Base-by-base conservation (phyloP, 495 filamentous ascomycete genomes). In the Penicillium longicatenatum region DNA sequence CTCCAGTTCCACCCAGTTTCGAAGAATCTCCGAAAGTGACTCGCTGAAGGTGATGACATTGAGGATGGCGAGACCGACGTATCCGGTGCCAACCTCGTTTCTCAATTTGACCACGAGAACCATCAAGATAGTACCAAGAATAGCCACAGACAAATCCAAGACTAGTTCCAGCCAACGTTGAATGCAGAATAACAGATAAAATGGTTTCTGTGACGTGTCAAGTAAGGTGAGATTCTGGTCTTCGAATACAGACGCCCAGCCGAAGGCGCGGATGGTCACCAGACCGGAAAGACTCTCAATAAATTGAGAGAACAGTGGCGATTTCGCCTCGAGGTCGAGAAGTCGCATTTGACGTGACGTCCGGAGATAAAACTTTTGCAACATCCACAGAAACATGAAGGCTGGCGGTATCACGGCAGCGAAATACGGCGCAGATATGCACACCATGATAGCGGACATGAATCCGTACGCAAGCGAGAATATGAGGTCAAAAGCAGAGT, bases 261-360 rank as follows among this genome's bases (percentile, higher is more conserved):
- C 75, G 47, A 83, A 82, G 3, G 78, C 69, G n/a, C 80, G 75
- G 37, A 85, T 78, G 0, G 79, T 83, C 8, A 65, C 58, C 4
- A 80, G 55, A 1, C 82, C 75, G 8, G 65, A 59, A 2, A 74
- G 22, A 0, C 66, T 70, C 48, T 86, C 84, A 6, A 79, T 58
- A 47, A 86, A 82, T 12, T 74, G 72, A 0, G 79, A 73, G 47
- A 75, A 82, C 0, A 85, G 65, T 0, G 81, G 77, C 0, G 80
- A 69, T 62, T 80, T 79, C 17, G 78, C 72, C 68, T 84, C 82
- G 1, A 84, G 63, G 26, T 86, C 83, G n/a, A 86, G 70, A 8
- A 85, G 64, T n/a, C 83, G 79, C 4, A 86, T 61, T 59, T 86
- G 83, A 1, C 82, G 76, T 39, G 78, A 91, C 8, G 93, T 72